phyloP scores from a whole-genome alignment of 306 rosid genomes.

The Psophocarpus tetragonolobus region DNA sequence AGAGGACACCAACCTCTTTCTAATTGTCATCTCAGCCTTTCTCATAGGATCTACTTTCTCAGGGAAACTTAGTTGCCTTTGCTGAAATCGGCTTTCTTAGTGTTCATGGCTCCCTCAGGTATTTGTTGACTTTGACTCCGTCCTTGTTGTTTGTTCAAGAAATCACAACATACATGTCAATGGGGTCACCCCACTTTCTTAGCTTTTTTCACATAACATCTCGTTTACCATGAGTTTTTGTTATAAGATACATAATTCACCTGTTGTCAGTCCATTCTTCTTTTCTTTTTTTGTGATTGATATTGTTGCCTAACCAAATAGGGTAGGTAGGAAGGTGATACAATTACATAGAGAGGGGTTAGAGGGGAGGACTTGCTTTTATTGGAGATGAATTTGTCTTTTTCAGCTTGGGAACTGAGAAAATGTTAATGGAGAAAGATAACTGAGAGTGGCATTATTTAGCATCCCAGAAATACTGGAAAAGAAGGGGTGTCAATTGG shows the following conservation, averaged over 20 bases:
- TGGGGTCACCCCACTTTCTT: background rate
- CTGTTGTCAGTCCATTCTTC: background rate
- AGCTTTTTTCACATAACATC: constrained; percentile 3
- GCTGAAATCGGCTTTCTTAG: background rate
- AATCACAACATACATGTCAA: background rate
- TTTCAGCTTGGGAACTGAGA: constrained; percentile 15
- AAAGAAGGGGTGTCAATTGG: background rate
- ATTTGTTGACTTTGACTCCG: constrained; percentile 15
- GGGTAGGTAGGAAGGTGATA: background rate
- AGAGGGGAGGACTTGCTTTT: background rate
- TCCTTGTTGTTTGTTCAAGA: background rate
- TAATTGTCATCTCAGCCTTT: background rate
- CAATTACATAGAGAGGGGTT: background rate
- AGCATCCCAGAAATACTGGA: background rate
- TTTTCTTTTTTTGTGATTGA: background rate
- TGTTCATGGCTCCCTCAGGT: background rate
- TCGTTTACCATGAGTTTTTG: background rate
- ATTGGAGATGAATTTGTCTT: background rate
- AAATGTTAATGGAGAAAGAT: constrained; percentile 21
- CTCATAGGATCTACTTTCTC: constrained; percentile 9
- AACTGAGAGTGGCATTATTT: background rate
- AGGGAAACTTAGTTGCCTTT: background rate
- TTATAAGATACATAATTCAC: background rate
- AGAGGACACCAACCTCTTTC: background rate
- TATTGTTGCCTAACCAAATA: background rate